Evolutionary conservation across 2,329 filamentous ascomycete species (phyloP).

Genomic region (Fusarium praegraminearum): DNA sequence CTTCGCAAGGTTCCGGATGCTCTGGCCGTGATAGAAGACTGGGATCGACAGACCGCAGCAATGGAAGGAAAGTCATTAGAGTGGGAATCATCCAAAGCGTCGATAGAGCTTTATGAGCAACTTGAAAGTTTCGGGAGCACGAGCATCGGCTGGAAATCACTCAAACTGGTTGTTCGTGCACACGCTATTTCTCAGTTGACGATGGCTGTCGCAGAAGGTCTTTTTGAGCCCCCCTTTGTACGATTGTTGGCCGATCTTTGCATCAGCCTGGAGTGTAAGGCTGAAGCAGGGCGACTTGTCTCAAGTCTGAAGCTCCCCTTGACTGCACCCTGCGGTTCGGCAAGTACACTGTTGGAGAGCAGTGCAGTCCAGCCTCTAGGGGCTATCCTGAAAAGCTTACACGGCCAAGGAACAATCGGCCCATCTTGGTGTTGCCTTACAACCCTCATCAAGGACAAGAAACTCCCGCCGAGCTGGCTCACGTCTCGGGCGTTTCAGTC

Average conservation of each 20-base stretch:
- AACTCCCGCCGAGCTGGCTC: constrained; percentile 44
- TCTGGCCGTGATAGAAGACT: constrained; percentile 51
- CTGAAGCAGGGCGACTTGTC: constrained; percentile 49
- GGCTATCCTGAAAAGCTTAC: constrained; percentile 32
- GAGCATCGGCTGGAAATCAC: constrained; percentile 51
- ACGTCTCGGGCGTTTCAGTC: constrained; percentile 42
- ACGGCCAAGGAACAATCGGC: constrained; percentile 13
- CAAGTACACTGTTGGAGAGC: constrained; percentile 33
- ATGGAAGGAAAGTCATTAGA: constrained; percentile 41
- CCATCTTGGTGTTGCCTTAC: constrained; percentile 44
- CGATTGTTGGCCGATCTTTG: constrained; percentile 49
- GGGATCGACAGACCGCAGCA: constrained; percentile 47
- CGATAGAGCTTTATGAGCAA: constrained; percentile 52
- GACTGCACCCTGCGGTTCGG: constrained; percentile 28
- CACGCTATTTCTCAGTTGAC: constrained; percentile 50
- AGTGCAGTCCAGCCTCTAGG: constrained; percentile 41
- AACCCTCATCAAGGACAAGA: constrained; percentile 33
- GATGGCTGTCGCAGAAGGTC: constrained; percentile 48
- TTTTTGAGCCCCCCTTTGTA: constrained; percentile 49
- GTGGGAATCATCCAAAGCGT: constrained; percentile 47
- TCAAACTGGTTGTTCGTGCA: constrained; percentile 51
- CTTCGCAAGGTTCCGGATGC: constrained; percentile 50
- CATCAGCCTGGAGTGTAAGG: constrained; percentile 41
- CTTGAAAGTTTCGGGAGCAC: constrained; percentile 50
- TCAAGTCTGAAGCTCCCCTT: constrained; percentile 31